These are phyloP conservation scores for Cruciata laevipes DNA, from an alignment of 257 asterid genomes.

Conservation along the genomic window DNA sequence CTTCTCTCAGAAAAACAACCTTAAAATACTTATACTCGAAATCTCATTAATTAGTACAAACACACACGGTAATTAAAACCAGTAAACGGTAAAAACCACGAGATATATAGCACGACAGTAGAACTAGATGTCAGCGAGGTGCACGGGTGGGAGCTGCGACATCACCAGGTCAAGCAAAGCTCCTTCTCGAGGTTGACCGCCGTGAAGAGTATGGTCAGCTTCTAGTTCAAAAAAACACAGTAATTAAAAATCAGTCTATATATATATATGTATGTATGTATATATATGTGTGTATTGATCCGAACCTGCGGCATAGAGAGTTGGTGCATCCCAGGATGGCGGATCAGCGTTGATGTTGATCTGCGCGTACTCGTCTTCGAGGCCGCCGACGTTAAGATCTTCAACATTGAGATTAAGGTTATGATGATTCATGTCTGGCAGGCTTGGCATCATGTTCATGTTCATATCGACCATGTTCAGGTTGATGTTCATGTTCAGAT, in stretches of 20 bases:
- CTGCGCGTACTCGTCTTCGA: slow-evolving; percentile 53
- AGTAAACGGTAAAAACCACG: background rate
- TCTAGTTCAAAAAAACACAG: background rate
- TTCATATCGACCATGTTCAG: slow-evolving; percentile 30
- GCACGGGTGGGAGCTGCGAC: slow-evolving; percentile 55
- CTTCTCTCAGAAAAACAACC: background rate
- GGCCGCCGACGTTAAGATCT: slow-evolving; percentile 41
- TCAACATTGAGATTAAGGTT: slow-evolving; percentile 26
- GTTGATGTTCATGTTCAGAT: slow-evolving; percentile 39
- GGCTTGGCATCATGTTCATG: slow-evolving; percentile 27
- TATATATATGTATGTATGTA: background rate
- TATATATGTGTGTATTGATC: background rate
- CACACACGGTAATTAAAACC: background rate
- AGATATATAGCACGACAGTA: too few species aligned
- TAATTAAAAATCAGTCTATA: background rate
- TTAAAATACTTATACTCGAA: too few species aligned
- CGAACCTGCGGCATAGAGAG: slow-evolving; percentile 49
- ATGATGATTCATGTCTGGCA: slow-evolving; percentile 12
- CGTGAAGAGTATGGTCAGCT: slow-evolving; percentile 47
- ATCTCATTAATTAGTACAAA: background rate
- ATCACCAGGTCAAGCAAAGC: slow-evolving; percentile 58
- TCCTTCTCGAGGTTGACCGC: slow-evolving; percentile 54
- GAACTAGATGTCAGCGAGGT: slow-evolving; percentile 27
- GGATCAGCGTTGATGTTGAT: slow-evolving; percentile 53
- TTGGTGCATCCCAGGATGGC: slow-evolving; percentile 49